Percentiles rank a stretch among this genome's conserved stretches.
Conservation (phyloP, 306 rosid genomes). For the Fragaria ananassa region DNA sequence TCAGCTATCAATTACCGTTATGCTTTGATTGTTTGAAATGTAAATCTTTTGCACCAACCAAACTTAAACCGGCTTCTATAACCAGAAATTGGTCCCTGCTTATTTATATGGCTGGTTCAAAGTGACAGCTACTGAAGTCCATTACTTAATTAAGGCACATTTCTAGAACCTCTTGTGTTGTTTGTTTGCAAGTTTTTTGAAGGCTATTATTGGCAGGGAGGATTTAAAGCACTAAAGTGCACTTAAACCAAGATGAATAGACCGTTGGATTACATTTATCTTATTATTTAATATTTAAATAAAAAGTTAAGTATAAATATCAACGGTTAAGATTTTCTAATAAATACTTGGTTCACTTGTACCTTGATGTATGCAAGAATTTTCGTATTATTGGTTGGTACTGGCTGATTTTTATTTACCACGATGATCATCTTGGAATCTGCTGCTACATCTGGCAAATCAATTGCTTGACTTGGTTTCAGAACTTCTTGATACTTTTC, state of each 20-base stretch:
- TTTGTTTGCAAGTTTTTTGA: not conserved
- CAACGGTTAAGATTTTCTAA: too few species aligned
- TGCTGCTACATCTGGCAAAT: slow-evolving; percentile 25
- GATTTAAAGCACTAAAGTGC: too few species aligned
- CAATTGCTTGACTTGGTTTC: slow-evolving; percentile 16
- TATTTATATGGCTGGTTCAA: not conserved
- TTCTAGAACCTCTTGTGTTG: not conserved
- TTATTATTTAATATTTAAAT: too few species aligned
- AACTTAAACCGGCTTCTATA: not conserved
- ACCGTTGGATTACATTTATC: too few species aligned
- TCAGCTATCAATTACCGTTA: not conserved
- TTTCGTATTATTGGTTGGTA: not conserved
- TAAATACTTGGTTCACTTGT: too few species aligned
- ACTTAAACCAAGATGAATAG: too few species aligned
- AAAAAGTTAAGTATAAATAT: too few species aligned
- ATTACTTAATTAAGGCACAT: not conserved
- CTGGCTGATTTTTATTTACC: not conserved
- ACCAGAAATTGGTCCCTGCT: slow-evolving; percentile 3
- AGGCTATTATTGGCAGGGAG: not conserved
- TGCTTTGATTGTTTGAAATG: not conserved
- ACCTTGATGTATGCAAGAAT: too few species aligned
- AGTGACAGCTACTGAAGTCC: not conserved
- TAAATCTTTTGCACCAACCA: slow-evolving; percentile 1
- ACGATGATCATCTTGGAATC: slow-evolving; percentile 20
- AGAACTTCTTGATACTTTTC: not conserved